A percentile compares a stretch with the other conserved stretches of the same genome.
Evolutionary conservation across 2,329 filamentous ascomycete genomes (phyloP).

Genomic region (Epichloe uncinata): DNA sequence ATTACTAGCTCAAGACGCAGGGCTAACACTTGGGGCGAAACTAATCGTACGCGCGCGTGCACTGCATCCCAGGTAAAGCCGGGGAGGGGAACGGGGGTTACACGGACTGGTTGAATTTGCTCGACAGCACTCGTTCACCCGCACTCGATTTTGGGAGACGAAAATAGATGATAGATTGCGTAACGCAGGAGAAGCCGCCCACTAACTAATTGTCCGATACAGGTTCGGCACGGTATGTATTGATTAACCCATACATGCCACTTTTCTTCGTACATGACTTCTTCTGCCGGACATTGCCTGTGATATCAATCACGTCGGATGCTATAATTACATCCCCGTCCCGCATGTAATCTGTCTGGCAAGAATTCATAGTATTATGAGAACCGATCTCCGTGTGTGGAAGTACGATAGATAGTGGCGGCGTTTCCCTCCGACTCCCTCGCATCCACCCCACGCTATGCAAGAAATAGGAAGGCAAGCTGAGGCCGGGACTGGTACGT

Average conservation of each 20-base stretch:
- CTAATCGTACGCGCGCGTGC: neutral
- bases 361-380: neutral
- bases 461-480: slow-evolving; percentile 1
- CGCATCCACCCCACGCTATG: neutral
- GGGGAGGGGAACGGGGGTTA: neutral
- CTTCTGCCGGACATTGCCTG: neutral
- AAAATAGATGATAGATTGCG: too few relatives aligned
- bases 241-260: too few relatives aligned
- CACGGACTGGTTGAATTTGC: neutral
- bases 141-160: neutral
- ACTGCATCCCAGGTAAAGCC: neutral
- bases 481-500: neutral
- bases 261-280: neutral
- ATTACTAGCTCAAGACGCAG: neutral
- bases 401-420: neutral
- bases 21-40: neutral
- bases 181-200: neutral
- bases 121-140: neutral
- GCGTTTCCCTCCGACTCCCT: neutral
- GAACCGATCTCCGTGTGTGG: neutral
- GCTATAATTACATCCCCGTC: neutral
- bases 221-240: neutral
- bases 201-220: neutral
- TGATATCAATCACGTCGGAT: neutral
- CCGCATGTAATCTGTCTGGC: neutral